Conservation (phyloP, 257 asterid genomes). For the Nicotiana tomentosiformis region DNA sequence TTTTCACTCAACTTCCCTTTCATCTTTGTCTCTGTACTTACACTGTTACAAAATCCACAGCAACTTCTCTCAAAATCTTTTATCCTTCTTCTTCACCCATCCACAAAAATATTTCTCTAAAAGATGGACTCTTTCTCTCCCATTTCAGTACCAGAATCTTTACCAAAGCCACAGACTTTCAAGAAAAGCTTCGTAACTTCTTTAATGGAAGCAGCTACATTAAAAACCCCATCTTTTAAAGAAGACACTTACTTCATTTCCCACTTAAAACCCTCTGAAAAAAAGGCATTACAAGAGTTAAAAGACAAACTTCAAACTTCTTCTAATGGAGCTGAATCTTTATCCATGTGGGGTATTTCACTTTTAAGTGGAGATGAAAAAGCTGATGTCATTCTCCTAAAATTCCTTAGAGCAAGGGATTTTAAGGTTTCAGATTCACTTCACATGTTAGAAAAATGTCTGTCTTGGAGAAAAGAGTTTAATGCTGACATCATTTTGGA, state of each 20-base stretch:
- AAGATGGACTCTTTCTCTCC: constrained; percentile 52
- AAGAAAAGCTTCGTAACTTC: constrained; percentile 46
- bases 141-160: constrained; percentile 18
- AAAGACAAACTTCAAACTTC: constrained; percentile 39
- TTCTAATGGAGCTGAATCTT: constrained; percentile 19
- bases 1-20: neutral
- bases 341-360: constrained; percentile 68
- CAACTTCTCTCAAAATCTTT: too few relatives aligned
- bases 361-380: constrained; percentile 39
- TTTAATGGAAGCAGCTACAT: constrained; percentile 51
- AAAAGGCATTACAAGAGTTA: constrained; percentile 59
- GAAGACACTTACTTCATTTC: constrained; percentile 81
- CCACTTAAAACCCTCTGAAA: constrained; percentile 56
- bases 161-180: constrained; percentile 30
- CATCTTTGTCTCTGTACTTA: neutral
- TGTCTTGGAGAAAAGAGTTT: constrained; percentile 66
- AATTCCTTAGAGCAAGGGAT: constrained; percentile 88
- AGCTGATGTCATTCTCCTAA: constrained; percentile 72
- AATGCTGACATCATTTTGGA: constrained; percentile 58
- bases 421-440: constrained; percentile 55
- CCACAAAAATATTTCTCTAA: too few relatives aligned
- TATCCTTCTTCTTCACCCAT: neutral
- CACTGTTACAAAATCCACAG: neutral
- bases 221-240: constrained; percentile 66
- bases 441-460: constrained; percentile 50